phyloP scores from a whole-genome alignment of 805 yeast species.

The Starmerella vaccinii region DNA sequence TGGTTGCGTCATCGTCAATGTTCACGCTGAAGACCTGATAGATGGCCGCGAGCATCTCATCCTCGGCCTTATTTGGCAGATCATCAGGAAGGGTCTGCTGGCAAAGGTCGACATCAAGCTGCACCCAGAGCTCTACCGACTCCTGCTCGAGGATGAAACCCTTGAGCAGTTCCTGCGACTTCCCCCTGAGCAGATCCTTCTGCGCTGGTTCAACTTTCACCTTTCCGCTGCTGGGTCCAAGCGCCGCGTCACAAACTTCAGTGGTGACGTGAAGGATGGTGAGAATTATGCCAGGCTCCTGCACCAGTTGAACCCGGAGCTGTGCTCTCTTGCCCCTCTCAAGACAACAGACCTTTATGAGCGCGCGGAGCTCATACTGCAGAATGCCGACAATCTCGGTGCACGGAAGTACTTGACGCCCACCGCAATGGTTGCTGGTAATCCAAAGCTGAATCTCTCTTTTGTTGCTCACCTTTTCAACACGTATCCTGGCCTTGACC shows the following conservation, averaged over 20 bases:
- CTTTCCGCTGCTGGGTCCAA: conserved; percentile 84
- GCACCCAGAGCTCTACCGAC: conserved; percentile 92
- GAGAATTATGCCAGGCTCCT: conserved; percentile 86
- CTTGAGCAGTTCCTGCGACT: conserved; percentile 90
- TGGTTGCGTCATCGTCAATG: conserved; percentile 96
- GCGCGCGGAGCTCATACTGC: conserved; percentile 80
- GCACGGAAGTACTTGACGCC: conserved; percentile 94
- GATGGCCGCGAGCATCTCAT: conserved; percentile 95
- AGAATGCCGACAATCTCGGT: conserved; percentile 80
- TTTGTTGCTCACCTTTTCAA: conserved; percentile 96
- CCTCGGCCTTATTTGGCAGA: conserved; percentile 94
- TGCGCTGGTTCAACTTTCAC: conserved; percentile 97
- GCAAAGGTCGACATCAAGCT: conserved; percentile 90
- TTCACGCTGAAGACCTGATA: conserved; percentile 91
- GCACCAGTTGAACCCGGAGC: conserved; percentile 75
- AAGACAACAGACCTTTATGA: conserved; percentile 60
- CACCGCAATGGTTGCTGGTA: conserved; percentile 84
- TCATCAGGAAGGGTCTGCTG: conserved; percentile 89
- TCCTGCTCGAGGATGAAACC: conserved; percentile 93
- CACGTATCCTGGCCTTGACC: conserved; percentile 93
- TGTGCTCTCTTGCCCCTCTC: conserved; percentile 74
- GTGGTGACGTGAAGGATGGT: conserved; percentile 84
- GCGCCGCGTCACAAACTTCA: conserved; percentile 77
- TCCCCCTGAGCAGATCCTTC: conserved; percentile 92
- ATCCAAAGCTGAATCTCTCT: conserved; percentile 91